Evolutionary conservation across 176 grass and related monocot genomes (phyloP), one percentile per base, ranked within the genome.

Genomic region (Leersia perrieri): DNA sequence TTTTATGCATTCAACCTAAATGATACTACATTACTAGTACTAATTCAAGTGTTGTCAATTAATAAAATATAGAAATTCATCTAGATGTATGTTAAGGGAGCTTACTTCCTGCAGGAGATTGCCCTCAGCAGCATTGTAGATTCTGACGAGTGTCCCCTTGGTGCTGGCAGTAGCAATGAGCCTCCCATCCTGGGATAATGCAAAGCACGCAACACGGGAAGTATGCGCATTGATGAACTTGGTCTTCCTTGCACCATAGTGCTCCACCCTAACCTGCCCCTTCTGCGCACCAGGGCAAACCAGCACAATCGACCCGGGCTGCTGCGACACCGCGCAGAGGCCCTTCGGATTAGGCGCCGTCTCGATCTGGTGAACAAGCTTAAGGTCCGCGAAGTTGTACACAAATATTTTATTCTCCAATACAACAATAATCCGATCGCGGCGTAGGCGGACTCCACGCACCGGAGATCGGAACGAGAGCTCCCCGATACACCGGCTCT

Each of bases 311-410:
- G 91, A 89, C 0, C 97, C 97, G 0, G 94, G 97, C 82, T 93
- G 97, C 89, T 99, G 97, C 5, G 97, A 99, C 42, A 99, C 97
- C 0, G 87, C 87, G 16, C 97, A 99, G 26, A 99, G 80, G 27
- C 97, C 97, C 71, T 82, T 90, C 0, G 89, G 97, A 61, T 99
- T 99, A 5, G 97, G 89, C 9, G 92, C 89, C 3, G 97, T 99
- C 84, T 99, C 97, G 20, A 99, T 96, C 82, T 99, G 91, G 77
- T 99, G 90, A 28, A 99, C 89, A 5, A 99, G 91, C 85, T 99
- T 99, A 1, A 99, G 87, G 84, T 99, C 93, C 0, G 92, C 82
- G 2, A 99, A 99, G 55, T 99, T 99, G 85, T 99, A 99, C 7
- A 99, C 93, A 60, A 96, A 99, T 15, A 99, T 89, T 53, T 99